Conservation (phyloP, 805 yeast species). For the Metschnikowia dekortorum region DNA sequence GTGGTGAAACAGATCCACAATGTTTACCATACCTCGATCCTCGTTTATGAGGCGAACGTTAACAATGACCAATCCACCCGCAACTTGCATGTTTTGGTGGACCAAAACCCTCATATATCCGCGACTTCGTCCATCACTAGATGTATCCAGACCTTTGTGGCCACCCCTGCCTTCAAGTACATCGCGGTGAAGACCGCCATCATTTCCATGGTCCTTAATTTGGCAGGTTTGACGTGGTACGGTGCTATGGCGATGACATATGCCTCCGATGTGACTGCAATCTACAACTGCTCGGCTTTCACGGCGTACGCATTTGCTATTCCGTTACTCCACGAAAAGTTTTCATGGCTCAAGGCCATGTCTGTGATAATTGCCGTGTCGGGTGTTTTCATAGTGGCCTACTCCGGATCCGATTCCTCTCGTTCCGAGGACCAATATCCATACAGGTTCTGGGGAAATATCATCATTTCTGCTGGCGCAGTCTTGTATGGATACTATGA, state of each 20-base stretch:
- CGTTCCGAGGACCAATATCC: slow-evolving; percentile 40
- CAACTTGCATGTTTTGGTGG: slow-evolving; percentile 31
- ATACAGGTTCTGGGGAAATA: slow-evolving; percentile 61
- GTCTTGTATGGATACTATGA: slow-evolving; percentile 78
- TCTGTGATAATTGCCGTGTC: slow-evolving; percentile 68
- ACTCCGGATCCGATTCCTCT: slow-evolving; percentile 41
- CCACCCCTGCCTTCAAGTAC: slow-evolving; percentile 46
- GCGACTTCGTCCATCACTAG: slow-evolving; percentile 27
- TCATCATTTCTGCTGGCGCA: slow-evolving; percentile 70
- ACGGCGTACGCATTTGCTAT: slow-evolving; percentile 83
- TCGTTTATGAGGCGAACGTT: slow-evolving; percentile 39
- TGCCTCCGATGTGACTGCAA: slow-evolving; percentile 84
- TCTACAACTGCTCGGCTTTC: slow-evolving; percentile 85
- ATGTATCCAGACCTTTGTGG: slow-evolving; percentile 33
- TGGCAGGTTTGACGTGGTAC: slow-evolving; percentile 85
- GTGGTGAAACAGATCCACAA: slow-evolving; percentile 41
- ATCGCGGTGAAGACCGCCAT: slow-evolving; percentile 40
- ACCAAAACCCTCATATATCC: slow-evolving; percentile 34
- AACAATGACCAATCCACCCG: slow-evolving; percentile 31
- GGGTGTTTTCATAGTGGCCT: slow-evolving; percentile 80
- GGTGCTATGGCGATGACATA: slow-evolving; percentile 76
- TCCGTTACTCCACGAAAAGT: slow-evolving; percentile 62
- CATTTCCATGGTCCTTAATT: slow-evolving; percentile 55
- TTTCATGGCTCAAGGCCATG: slow-evolving; percentile 56
- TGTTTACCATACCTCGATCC: slow-evolving; percentile 40